Base-by-base conservation (phyloP, 2,329 filamentous ascomycete species). In the Blumeria hordei region DNA sequence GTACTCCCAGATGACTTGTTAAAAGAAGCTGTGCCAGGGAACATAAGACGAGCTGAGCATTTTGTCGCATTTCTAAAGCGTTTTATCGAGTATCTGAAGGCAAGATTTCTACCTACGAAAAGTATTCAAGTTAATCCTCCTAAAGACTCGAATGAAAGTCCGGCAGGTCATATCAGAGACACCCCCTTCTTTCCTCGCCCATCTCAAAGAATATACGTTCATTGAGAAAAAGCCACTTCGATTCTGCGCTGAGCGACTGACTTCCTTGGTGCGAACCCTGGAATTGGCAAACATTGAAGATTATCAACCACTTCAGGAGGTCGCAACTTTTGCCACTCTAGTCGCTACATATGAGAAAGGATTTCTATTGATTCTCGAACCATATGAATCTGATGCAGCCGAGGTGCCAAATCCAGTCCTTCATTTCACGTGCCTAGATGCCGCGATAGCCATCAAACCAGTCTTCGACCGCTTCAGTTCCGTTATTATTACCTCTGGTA, bases 211-310 rank as follows among this genome's bases (percentile, higher is more conserved):
- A 61, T 81, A 94, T 56, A 98, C 93, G 0, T 98, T 94, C 64
- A 98, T 98, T 63, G 92, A 98, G 66, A 87, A 87, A 67, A 98
- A 98, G 63, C 92, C 92, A 0, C 69, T 98, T 10, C 75, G 85
- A 53, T 98, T 98, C 67, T 98, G 93, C 64, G 88, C 92, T 0
- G 93, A 98, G 68, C 80, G 92, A 41, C 71, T 98, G 11, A 94
- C 92, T 0, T 98, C 90, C 0, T 78, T 98, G 6, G 90, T 98
- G 16, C 78, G 93, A 56, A 98, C 92, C 0, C 75, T 98, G 14
- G 92, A 98, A 67, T 79, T 98, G 56, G 93, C 90, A 35, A 96
- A 93, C 62, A 95, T 98, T 58, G 92, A 98, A 69, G 93, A 98
- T 66, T 98, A 93, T 65, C 88, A 95, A 62, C 85, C 92, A 6